Base-by-base conservation (phyloP, 345 rosid genomes). In the Pugionium dolabratum region DNA sequence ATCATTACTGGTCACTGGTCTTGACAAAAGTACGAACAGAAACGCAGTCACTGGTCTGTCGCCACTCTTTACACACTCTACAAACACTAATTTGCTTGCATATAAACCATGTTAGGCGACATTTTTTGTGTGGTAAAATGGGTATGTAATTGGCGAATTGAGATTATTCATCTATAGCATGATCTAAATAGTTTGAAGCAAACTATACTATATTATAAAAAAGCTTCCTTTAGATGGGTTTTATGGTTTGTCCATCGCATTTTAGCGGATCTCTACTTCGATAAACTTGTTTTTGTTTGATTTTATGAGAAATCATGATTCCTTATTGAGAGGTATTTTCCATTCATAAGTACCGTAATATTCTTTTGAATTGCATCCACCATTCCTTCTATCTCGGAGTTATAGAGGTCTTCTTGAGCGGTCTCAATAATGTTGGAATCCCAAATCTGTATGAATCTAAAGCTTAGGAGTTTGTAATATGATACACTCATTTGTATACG, bases 371-470 rank as follows among this genome's bases (percentile, higher is more conserved):
- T 78, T 29, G 97, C 87, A 40, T 81, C 81, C 27, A 90, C 66
- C 68, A 90, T 61, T 26, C 61, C 83, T 37, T 84, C 83, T 7
- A 83, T 75, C 54, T 78, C 70, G 3, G 86, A 68, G 59, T 74
- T 48, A 5, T 85, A 88, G 71, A 75, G 78, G 40, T 80, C 71
- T 45, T 83, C 71, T 75, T 84, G 85, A 1, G 84, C 86, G 42
- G 91, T 91, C 61, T 83, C 81, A 3, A 86, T 91, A 53, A 91
- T 91, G 47, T 51, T 67, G 37, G 27, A 48, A 75, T 91, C 97
- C 96, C 96, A 91, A 10, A 86, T 85, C 97, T 89, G 78, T 58
- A 36, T 3, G 2, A 36, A 36, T 36, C 25, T 57, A 5, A 53
- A 67, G 47, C 40, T 46, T 9, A 28, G 18, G 0, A 18, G 18